A percentile compares a stretch with the other conserved stretches of the same genome.
Evolutionary conservation across 164 flowering plant species (phyloP).

Genomic region (Euptelea pleiosperma): DNA sequence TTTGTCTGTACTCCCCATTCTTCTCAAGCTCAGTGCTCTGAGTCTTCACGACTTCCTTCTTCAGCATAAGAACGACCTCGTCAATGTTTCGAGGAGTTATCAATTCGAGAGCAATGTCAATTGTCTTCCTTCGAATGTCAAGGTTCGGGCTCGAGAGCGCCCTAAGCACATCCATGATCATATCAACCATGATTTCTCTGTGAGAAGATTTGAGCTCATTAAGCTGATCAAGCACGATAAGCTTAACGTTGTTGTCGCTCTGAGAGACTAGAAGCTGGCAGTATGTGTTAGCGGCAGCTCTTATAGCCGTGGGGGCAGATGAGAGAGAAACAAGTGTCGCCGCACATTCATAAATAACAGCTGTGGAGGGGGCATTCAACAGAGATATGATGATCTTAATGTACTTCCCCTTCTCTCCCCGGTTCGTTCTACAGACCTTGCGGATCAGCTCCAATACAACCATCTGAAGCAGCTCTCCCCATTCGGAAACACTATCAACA

Average conservation of each 20-base stretch:
- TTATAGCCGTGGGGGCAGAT: conserved; percentile 91
- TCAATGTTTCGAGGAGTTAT: conserved; percentile 80
- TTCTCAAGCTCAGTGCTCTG: conserved; percentile 88
- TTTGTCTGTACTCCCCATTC: conserved; percentile 91
- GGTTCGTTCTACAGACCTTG: conserved; percentile 78
- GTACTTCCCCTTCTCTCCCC: conserved; percentile 81
- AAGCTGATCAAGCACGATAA: conserved; percentile 81
- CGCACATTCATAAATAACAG: conserved; percentile 91
- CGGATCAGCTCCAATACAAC: conserved; percentile 87
- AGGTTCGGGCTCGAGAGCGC: conserved; percentile 86
- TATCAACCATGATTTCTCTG: conserved; percentile 81
- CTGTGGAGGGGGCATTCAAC: conserved; percentile 72
- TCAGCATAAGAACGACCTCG: conserved; percentile 83
- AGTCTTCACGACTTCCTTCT: conserved; percentile 96
- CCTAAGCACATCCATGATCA: conserved; percentile 94
- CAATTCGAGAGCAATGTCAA: conserved; percentile 85
- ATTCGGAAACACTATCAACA: conserved; percentile 58
- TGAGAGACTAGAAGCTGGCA: conserved; percentile 86
- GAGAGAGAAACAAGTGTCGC: conserved; percentile 86
- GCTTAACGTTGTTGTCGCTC: conserved; percentile 96
- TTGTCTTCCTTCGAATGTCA: conserved; percentile 82
- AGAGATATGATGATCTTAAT: conserved; percentile 78
- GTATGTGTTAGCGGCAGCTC: conserved; percentile 84
- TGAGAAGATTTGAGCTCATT: conserved; percentile 84
- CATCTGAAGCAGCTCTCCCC: conserved; percentile 94